Percentiles rank a stretch among this genome's conserved stretches.
phyloP scores from a whole-genome alignment of 805 yeast species.

The Phaffomyces antillensis region DNA sequence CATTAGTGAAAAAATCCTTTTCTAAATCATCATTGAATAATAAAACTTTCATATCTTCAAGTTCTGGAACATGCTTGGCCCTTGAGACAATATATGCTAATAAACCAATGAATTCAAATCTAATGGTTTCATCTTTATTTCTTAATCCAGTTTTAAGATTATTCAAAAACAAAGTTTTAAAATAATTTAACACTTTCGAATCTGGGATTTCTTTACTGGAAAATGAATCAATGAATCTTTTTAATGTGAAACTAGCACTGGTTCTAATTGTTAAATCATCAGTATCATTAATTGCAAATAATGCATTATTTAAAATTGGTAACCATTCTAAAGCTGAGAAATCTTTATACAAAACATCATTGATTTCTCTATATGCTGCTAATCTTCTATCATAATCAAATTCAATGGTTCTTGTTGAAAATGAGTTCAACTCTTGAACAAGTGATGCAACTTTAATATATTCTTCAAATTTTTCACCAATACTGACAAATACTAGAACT shows the following conservation, averaged over 20 bases:
- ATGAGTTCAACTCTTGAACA: constrained; percentile 65
- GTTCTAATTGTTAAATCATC: constrained; percentile 76
- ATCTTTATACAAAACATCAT: constrained; percentile 41
- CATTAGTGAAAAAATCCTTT: constrained; percentile 60
- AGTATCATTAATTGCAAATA: constrained; percentile 57
- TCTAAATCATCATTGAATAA: constrained; percentile 47
- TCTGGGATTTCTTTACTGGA: constrained; percentile 18
- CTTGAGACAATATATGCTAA: constrained; percentile 54
- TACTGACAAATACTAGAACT: constrained; percentile 48
- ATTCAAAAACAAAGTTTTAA: constrained; percentile 56
- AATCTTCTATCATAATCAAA: constrained; percentile 76
- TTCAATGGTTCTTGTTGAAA: constrained; percentile 52
- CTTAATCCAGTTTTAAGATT: constrained; percentile 61
- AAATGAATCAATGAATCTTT: constrained; percentile 52
- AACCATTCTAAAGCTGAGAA: constrained; percentile 62
- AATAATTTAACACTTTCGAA: constrained; percentile 29
- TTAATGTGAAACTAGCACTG: constrained; percentile 60
- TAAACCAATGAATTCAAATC: constrained; percentile 63
- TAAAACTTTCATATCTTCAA: constrained; percentile 61
- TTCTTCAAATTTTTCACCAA: constrained; percentile 46
- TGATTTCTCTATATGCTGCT: constrained; percentile 56
- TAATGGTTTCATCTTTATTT: constrained; percentile 49
- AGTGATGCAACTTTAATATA: constrained; percentile 41
- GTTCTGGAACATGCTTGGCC: constrained; percentile 37
- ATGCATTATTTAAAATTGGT: constrained; percentile 62